Evolutionary conservation across 768 basidiomycete genomes (phyloP).

Genomic region (Austroboletus eburneus): DNA sequence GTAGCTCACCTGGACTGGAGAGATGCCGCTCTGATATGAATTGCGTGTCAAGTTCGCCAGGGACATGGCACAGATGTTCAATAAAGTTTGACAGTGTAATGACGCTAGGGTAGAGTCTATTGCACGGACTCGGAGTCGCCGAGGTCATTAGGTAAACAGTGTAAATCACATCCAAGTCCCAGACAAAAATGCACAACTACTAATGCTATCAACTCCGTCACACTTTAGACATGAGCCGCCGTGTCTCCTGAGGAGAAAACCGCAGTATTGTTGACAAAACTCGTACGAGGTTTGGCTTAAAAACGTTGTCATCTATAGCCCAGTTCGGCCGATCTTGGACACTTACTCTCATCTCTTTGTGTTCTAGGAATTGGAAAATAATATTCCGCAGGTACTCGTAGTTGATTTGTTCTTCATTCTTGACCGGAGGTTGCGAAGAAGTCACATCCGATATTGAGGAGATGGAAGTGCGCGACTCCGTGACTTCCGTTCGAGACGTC

Average conservation of each 20-base stretch:
- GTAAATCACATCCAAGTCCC: too few relatives aligned
- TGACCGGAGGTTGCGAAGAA: conserved; percentile 30
- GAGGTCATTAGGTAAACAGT: too few relatives aligned
- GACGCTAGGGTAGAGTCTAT: too few relatives aligned
- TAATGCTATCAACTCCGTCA: conserved; percentile 26
- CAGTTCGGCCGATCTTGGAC: neutral
- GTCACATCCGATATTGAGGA: conserved; percentile 43
- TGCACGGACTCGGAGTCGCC: too few relatives aligned
- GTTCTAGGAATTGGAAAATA: conserved; percentile 94
- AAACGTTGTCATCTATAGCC: conserved; percentile 5
- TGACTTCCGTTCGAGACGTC: conserved; percentile 45
- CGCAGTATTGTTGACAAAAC: conserved; percentile 89
- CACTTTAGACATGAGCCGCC: conserved; percentile 85
- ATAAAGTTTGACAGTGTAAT: neutral
- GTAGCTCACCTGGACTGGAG: conserved; percentile 54
- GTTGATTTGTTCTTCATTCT: conserved; percentile 87
- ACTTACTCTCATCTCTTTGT: conserved; percentile 96
- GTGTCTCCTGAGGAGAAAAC: conserved; percentile 93
- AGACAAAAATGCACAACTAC: neutral
- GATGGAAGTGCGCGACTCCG: conserved; percentile 34
- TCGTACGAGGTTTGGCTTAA: conserved; percentile 81
- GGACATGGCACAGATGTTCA: conserved; percentile 44
- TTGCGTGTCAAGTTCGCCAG: conserved; percentile 67
- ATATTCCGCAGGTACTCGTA: conserved; percentile 95
- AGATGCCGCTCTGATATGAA: conserved; percentile 66